Evolutionary conservation across 2,329 filamentous ascomycete genomes (phyloP).

Genomic region (Cladosporium sp.): DNA sequence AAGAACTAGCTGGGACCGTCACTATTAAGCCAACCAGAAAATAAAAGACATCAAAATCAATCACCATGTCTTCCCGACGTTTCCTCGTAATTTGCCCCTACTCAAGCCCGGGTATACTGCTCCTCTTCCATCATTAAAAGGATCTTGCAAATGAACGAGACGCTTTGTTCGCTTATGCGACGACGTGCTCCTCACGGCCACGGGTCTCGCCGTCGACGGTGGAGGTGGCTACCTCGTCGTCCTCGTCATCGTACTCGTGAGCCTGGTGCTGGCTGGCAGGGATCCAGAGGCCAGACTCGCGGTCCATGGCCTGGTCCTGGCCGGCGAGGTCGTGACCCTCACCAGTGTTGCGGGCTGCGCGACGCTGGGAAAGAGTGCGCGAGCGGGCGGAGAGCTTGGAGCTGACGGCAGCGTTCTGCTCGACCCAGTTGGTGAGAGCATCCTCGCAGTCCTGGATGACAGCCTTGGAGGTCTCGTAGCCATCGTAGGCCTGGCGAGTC

Average conservation of each 20-base stretch:
- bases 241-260: slow-evolving; percentile 59
- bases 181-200: slow-evolving; percentile 44
- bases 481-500: slow-evolving; percentile 92
- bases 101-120: slow-evolving; percentile 6
- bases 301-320: slow-evolving; percentile 71
- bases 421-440: slow-evolving; percentile 93
- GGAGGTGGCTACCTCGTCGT: slow-evolving; percentile 58
- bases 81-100: background rate
- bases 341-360: slow-evolving; percentile 60
- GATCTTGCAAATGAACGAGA: background rate
- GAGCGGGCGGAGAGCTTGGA: slow-evolving; percentile 84
- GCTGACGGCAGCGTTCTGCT: slow-evolving; percentile 80
- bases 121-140: slow-evolving; percentile 5
- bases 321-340: slow-evolving; percentile 77
- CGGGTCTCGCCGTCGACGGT: slow-evolving; percentile 39
- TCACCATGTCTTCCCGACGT: background rate
- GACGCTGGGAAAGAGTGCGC: slow-evolving; percentile 80
- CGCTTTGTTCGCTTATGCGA: background rate
- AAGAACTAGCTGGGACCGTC: slow-evolving; percentile 1
- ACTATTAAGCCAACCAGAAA: slow-evolving; percentile 5
- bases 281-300: slow-evolving; percentile 76
- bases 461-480: slow-evolving; percentile 95
- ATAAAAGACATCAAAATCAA: slow-evolving; percentile 3
- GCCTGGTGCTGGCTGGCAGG: slow-evolving; percentile 65
- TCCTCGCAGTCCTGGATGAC: slow-evolving; percentile 99